Conservation (phyloP, 768 basidiomycete genomes). For the Mycena venus region DNA sequence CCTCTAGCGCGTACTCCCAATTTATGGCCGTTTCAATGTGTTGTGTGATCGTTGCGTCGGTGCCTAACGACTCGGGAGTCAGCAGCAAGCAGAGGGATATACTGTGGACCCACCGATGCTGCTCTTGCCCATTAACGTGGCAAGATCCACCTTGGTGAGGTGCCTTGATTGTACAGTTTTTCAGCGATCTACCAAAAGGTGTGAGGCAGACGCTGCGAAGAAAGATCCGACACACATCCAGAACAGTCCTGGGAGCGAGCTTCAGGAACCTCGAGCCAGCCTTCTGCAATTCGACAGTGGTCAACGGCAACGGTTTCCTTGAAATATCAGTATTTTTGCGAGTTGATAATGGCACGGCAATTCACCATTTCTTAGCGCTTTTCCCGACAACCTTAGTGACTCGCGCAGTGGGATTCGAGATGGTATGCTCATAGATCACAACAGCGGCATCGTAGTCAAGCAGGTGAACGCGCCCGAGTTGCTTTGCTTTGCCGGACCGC, state of each 20-base stretch:
- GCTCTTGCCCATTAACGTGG: constrained; percentile 98
- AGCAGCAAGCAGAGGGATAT: neutral
- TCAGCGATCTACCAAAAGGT: constrained; percentile 87
- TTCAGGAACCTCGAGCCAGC: constrained; percentile 91
- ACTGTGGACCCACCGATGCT: constrained; percentile 80
- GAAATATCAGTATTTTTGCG: neutral
- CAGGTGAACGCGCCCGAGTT: constrained; percentile 83
- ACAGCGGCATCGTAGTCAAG: constrained; percentile 81
- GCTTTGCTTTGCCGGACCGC: no score
- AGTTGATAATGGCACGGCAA: neutral
- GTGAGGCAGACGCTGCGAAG: neutral
- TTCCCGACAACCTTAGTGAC: constrained; percentile 88
- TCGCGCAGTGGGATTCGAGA: constrained; percentile 71
- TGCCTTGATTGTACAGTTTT: constrained; percentile 93
- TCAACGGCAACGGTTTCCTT: constrained; percentile 96
- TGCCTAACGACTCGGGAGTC: constrained; percentile 71
- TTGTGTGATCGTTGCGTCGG: constrained; percentile 98
- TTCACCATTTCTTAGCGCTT: constrained; percentile 93
- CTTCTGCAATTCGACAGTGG: constrained; percentile 98
- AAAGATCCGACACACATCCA: constrained; percentile 77
- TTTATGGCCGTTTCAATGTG: constrained; percentile 96
- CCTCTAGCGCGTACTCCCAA: constrained; percentile 90
- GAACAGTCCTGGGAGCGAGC: constrained; percentile 89
- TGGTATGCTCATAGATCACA: constrained; percentile 79
- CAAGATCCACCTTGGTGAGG: constrained; percentile 96